phyloP scores from a whole-genome alignment of 768 basidiomycete genomes.

The Tylopilus plumbeoviolaceoides region DNA sequence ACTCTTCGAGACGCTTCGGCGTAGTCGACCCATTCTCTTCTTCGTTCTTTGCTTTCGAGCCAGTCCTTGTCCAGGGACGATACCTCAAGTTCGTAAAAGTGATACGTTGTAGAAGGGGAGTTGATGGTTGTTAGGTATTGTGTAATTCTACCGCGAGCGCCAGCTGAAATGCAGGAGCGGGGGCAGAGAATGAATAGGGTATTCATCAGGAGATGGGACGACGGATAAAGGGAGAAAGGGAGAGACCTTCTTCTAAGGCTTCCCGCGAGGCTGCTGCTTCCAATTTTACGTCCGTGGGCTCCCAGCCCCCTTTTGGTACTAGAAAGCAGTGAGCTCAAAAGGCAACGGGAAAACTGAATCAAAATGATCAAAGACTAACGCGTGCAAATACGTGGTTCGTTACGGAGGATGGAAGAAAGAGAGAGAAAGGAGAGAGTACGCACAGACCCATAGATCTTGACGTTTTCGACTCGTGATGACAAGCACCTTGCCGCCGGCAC shows the following conservation, averaged over 20 bases:
- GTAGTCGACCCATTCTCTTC: constrained; percentile 86
- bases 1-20: constrained; percentile 71
- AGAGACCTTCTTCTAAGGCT: constrained; percentile 96
- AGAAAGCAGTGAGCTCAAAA: constrained; percentile 11
- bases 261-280: constrained; percentile 88
- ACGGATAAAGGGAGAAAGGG: constrained; percentile 74
- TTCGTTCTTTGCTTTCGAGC: constrained; percentile 76
- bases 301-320: constrained; percentile 96
- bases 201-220: constrained; percentile 66
- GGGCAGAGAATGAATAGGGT: constrained; percentile 32
- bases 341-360: background rate
- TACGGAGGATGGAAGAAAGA: constrained; percentile 1
- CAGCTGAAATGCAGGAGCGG: constrained; percentile 50
- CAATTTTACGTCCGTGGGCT: constrained; percentile 72
- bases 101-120: constrained; percentile 75
- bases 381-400: background rate
- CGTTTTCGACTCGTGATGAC: constrained; percentile 83
- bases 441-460: constrained; percentile 81
- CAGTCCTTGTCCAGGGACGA: constrained; percentile 71
- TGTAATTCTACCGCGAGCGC: constrained; percentile 82
- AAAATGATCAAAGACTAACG: constrained; percentile 1
- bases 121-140: constrained; percentile 82
- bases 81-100: constrained; percentile 89
- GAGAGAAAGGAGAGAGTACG: constrained; percentile 40
- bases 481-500: constrained; percentile 71